Evolutionary conservation across 768 basidiomycete species (phyloP), one percentile per base, ranked within the genome.

Genomic region (Holtermanniella nyarrowii): DNA sequence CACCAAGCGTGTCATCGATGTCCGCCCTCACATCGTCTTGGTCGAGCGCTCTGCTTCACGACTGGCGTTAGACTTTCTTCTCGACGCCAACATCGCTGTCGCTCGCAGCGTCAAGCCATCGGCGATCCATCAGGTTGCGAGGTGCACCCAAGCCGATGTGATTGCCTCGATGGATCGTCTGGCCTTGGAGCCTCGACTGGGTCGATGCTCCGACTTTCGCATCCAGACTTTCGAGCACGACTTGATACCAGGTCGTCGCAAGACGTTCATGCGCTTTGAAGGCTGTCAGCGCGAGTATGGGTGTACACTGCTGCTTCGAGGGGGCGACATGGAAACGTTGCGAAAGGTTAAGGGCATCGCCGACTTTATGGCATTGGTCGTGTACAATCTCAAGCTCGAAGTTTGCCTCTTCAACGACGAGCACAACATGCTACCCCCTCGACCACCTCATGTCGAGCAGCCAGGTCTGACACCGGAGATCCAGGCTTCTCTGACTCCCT

Each of bases 241-340:
- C 12, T 76, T 91, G 39, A 99, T 97, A 40, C 89, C 91, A n/a
- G 90, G 89, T 18, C 79, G 79, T 16, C 78, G 95, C 50, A 99
- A 99, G 76, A 88, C 93, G 0, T 86, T 88, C 65, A 90, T 99
- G 88, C 84, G 95, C 1, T 97, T 99, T 63, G 95, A 99, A 72
- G 93, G 93, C 1, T 95, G 91, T 63, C 85, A 80, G 65, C 79
- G 80, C 46, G 88, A 95, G 56, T 85, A 88, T 79, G 91, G 91
- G 0, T 96, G 90, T 58, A 97, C 95, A 1, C 84, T 99, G 59
- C 77, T 97, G 37, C 71, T 99, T 43, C 80, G 95, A 41, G 95
- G 95, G 10, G 90, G 81, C 3, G 80, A 91, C 63, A 77, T 84
- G 50, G 83, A 84, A 37, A 86, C 81, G 0, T 74, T 99, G 49